phyloP scores from a whole-genome alignment of 768 basidiomycete species.

The Tephrocybe sp. region DNA sequence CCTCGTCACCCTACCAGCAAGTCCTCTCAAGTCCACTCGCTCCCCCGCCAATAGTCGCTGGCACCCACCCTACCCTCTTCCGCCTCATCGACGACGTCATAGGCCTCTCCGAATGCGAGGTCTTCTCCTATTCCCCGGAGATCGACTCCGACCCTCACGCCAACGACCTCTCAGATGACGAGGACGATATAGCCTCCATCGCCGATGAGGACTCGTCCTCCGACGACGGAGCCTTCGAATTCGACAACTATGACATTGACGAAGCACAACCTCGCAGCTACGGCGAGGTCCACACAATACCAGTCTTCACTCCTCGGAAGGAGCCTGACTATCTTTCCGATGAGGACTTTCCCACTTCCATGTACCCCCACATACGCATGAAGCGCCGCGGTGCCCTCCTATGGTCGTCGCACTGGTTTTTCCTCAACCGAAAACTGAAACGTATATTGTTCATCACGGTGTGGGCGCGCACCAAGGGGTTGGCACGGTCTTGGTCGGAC shows the following conservation, averaged over 20 bases:
- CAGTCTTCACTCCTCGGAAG: slow-evolving; percentile 36
- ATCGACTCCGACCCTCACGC: slow-evolving; percentile 94
- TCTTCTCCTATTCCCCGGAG: slow-evolving; percentile 92
- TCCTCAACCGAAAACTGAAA: slow-evolving; percentile 89
- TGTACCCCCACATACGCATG: slow-evolving; percentile 41
- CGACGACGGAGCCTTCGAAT: slow-evolving; percentile 72
- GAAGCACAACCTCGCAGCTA: slow-evolving; percentile 43
- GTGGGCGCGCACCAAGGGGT: slow-evolving; percentile 77
- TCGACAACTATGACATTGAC: slow-evolving; percentile 80
- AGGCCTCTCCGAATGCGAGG: slow-evolving; percentile 88
- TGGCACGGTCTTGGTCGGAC: slow-evolving; percentile 48
- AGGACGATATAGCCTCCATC: slow-evolving; percentile 66
- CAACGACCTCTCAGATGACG: slow-evolving; percentile 74
- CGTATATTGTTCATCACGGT: slow-evolving; percentile 89
- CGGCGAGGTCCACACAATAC: slow-evolving; percentile 35
- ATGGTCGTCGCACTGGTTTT: slow-evolving; percentile 98
- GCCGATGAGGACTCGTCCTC: slow-evolving; percentile 72
- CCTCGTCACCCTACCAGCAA: slow-evolving; percentile 63
- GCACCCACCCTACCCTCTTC: slow-evolving; percentile 87
- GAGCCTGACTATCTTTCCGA: slow-evolving; percentile 36
- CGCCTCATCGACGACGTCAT: slow-evolving; percentile 88
- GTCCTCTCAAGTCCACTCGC: slow-evolving; percentile 61
- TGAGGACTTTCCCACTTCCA: slow-evolving; percentile 39
- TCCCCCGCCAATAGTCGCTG: slow-evolving; percentile 70
- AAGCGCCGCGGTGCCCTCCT: slow-evolving; percentile 77